Base-by-base conservation (phyloP, 192 early-diverging fungal genomes). In the Piromyces finnis region DNA sequence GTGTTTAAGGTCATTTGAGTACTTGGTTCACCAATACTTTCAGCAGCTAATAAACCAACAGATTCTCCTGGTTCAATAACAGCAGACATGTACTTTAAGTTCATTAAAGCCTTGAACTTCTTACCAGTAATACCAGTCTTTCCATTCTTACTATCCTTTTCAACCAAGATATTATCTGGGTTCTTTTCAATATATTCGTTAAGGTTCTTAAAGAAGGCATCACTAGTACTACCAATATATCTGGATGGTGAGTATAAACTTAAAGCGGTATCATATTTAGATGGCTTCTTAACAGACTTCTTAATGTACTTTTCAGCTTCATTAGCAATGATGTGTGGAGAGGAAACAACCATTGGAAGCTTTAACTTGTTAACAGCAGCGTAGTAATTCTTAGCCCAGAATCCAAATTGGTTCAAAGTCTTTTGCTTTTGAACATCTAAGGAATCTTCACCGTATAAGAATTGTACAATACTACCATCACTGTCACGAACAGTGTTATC, bases 1-100 rank as follows among this genome's bases (percentile, higher is more conserved):
- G 98, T 99, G 88, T 99, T 99, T 36, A 99, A 89, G 51, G 98
- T 99, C 98, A 99, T 99, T 84, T 99, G 98, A 22, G 98, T 99
- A 77, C 96, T 97, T 77, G 98, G 98, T 87, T 99, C 98, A 77
- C 98, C 98, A 80, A 99, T 93, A 83, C 92, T 92, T 85, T 99
- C 97, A 26, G 97, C 97, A 27, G 98, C 98, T 79, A 99, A 88
- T 32, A 98, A 85, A 79, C 98, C 98, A 81, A 99, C 98, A 78
- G 94, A 92, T 86, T 99, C 98, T 81, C 98, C 98, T 17, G 98
- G 95, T 77, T 98, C 98, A 32, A 95, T 96, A 28, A 98, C 89
- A 81, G 94, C 92, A 82, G 94, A 90, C 84, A 96, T 88, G 86
- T 98, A 99, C 85, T 98, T 95, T 79, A 98, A 89, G 77, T 98